Evolutionary conservation across 192 early-diverging fungal genomes (phyloP).

Genomic region (Coemansia sp.): DNA sequence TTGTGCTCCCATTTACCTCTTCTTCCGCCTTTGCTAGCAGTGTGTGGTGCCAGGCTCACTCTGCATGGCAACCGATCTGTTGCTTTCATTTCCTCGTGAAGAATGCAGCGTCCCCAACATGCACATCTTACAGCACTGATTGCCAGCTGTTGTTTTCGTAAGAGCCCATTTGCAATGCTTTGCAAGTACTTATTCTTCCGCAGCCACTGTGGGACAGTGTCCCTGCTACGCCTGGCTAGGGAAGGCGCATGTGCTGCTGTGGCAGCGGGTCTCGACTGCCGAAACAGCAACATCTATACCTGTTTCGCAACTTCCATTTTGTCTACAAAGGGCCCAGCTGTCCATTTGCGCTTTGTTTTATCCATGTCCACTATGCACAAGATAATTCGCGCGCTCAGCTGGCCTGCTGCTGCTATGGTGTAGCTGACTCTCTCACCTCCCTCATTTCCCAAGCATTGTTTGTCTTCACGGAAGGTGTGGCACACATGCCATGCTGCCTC

Average conservation of each 20-base stretch:
- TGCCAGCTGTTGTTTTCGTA: not conserved
- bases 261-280: not conserved
- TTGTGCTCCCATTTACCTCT: not conserved
- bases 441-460: not conserved
- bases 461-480: not conserved
- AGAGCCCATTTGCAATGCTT: not conserved
- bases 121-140: not conserved
- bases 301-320: not conserved
- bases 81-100: not conserved
- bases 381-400: constrained; percentile 15
- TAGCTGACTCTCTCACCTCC: not conserved
- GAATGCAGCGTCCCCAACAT: not conserved
- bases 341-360: not conserved
- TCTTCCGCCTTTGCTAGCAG: not conserved
- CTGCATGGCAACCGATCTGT: not conserved
- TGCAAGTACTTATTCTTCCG: not conserved
- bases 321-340: constrained; percentile 1
- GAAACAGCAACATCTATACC: not conserved
- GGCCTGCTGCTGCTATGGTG: not conserved
- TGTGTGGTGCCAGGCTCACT: not conserved
- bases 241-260: not conserved
- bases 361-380: constrained; percentile 10
- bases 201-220: not conserved
- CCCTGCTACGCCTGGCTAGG: not conserved
- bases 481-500: not conserved